Conservation (phyloP, 768 basidiomycete genomes). For the Tricholoma matsutake region DNA sequence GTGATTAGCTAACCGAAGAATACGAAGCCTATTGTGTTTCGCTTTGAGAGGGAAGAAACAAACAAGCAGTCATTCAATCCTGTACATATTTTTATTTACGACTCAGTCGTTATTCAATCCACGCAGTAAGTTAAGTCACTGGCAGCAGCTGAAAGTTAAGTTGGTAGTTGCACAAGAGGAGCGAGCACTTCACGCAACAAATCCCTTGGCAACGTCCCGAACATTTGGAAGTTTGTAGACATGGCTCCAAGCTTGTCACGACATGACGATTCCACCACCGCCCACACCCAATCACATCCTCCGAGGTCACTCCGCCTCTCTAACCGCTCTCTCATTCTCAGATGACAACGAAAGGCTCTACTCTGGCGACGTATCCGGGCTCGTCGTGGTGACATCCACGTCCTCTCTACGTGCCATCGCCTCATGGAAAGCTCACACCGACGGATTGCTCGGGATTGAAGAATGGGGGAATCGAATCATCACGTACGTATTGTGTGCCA, state of each 20-base stretch:
- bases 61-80: not conserved
- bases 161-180: no score
- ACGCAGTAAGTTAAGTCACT: no score
- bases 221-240: no score
- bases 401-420: conserved; percentile 68
- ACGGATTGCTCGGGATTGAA: conserved; percentile 72
- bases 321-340: conserved; percentile 63
- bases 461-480: conserved; percentile 68
- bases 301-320: conserved; percentile 64
- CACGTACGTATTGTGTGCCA: conserved; percentile 57
- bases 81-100: not conserved
- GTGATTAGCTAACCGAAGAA: not conserved
- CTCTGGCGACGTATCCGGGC: conserved; percentile 81
- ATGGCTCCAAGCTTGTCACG: not conserved
- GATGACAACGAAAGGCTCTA: conserved; percentile 76
- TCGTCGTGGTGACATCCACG: conserved; percentile 75
- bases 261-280: conserved; percentile 12
- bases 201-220: no score
- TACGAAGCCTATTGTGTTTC: no score
- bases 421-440: conserved; percentile 77
- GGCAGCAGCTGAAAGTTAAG: no score
- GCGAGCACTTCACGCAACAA: no score
- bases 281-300: conserved; percentile 68
- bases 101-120: no score
- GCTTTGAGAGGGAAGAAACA: no score